Conservation (phyloP, 306 rosid genomes). For the Benincasa hispida region DNA sequence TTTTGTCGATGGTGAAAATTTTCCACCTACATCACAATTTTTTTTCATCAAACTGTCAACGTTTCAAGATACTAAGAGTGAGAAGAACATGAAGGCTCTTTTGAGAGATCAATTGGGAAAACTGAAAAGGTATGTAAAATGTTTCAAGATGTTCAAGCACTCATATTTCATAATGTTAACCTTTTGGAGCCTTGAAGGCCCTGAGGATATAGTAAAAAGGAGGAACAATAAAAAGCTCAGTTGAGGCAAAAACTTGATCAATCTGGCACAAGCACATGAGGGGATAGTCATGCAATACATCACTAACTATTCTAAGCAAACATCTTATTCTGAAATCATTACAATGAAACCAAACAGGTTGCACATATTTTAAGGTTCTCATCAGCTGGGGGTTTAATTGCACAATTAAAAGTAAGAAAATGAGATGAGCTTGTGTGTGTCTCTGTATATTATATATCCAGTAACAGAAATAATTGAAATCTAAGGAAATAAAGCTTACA, state of each 20-base stretch:
- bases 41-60: not conserved
- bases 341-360: not conserved
- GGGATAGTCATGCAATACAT: not conserved
- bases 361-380: not conserved
- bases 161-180: not conserved
- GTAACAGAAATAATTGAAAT: not conserved
- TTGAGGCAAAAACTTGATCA: not conserved
- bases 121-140: not conserved
- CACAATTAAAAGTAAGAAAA: not conserved
- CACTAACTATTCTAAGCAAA: not conserved
- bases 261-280: not conserved
- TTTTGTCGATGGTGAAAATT: constrained; percentile 37
- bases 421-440: not conserved
- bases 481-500: constrained; percentile 40
- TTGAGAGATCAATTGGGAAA: constrained; percentile 2
- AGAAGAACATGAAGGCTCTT: not conserved
- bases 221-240: not conserved
- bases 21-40: constrained; percentile 50
- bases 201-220: not conserved
- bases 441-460: not conserved
- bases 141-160: not conserved
- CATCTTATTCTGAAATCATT: not conserved
- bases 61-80: not conserved
- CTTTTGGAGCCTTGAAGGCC: not conserved
- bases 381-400: no score